phyloP scores from a whole-genome alignment of 1,284 basidiomycete species.

The Ganoderma boninense region DNA sequence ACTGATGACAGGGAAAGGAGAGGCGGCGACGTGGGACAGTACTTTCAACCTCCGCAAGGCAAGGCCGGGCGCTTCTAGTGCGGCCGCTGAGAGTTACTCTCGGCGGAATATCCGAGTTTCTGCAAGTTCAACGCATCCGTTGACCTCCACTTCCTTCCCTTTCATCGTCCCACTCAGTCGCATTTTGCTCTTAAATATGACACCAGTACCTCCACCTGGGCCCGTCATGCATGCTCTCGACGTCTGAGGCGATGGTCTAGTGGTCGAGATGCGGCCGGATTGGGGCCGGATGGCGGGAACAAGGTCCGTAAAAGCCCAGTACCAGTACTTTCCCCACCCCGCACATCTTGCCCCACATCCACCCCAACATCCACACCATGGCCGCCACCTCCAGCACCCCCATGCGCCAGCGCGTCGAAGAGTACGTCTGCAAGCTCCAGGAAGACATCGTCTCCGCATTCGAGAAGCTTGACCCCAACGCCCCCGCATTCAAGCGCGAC shows the following conservation, averaged over 20 bases:
- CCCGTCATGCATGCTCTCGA: not conserved
- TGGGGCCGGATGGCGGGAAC: conserved; percentile 22
- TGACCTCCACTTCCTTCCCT: not conserved
- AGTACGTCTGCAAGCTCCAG: conserved; percentile 85
- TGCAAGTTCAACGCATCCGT: too few species aligned
- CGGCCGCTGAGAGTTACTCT: too few species aligned
- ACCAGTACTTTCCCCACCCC: not conserved
- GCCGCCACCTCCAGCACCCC: conserved; percentile 43
- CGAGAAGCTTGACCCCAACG: conserved; percentile 80
- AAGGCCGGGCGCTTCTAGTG: too few species aligned
- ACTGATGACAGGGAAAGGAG: too few species aligned
- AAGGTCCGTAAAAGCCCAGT: conserved; percentile 6
- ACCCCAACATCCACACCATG: conserved; percentile 18
- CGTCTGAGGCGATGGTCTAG: not conserved
- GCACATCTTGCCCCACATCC: conserved; percentile 1
- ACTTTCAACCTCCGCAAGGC: too few species aligned
- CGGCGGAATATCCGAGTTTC: too few species aligned
- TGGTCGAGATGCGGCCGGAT: conserved; percentile 30
- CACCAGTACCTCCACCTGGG: not conserved
- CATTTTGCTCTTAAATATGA: not conserved
- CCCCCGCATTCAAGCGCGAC: conserved; percentile 86
- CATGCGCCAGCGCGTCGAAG: conserved; percentile 86
- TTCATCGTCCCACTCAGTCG: not conserved
- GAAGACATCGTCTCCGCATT: conserved; percentile 83
- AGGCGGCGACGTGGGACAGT: too few species aligned